phyloP scores from a whole-genome alignment of 2,329 filamentous ascomycete genomes.

The Diaporthe citrichinensis region DNA sequence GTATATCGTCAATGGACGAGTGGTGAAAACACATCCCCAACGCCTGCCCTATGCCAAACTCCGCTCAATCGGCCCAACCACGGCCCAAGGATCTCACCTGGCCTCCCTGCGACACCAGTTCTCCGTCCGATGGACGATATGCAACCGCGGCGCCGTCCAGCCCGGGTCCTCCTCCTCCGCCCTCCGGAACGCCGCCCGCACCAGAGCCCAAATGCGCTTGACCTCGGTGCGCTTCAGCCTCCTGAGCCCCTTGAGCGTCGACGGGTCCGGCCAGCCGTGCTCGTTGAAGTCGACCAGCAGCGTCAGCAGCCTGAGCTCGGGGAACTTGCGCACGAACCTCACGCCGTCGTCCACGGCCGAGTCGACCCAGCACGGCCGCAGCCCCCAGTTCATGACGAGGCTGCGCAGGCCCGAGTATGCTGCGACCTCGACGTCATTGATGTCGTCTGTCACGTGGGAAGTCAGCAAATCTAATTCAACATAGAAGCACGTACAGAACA shows the following conservation, averaged over 20 bases:
- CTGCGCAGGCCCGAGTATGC: constrained; percentile 36
- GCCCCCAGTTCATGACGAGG: constrained; percentile 43
- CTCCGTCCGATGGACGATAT: constrained; percentile 38
- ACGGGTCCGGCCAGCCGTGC: constrained; percentile 40
- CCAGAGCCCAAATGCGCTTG: constrained; percentile 40
- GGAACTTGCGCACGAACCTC: constrained; percentile 39
- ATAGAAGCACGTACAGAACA: no score
- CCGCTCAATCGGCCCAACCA: not conserved
- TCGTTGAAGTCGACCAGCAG: constrained; percentile 42
- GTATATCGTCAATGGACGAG: constrained; percentile 1
- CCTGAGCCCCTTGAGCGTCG: constrained; percentile 34
- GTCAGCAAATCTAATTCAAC: not conserved
- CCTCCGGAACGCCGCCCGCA: constrained; percentile 31
- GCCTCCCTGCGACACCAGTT: constrained; percentile 39
- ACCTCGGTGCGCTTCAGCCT: constrained; percentile 40
- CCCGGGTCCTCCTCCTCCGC: constrained; percentile 24
- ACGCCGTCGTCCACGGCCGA: constrained; percentile 39
- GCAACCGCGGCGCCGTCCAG: constrained; percentile 37
- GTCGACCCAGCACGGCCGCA: constrained; percentile 42
- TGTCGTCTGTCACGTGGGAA: constrained; percentile 33
- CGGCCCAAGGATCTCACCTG: constrained; percentile 1
- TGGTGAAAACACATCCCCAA: not conserved
- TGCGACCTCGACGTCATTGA: constrained; percentile 34
- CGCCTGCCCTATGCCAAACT: not conserved
- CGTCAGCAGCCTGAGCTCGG: constrained; percentile 38